Conservation (phyloP, 1,284 basidiomycete genomes). For the Boletellus deceptivus region DNA sequence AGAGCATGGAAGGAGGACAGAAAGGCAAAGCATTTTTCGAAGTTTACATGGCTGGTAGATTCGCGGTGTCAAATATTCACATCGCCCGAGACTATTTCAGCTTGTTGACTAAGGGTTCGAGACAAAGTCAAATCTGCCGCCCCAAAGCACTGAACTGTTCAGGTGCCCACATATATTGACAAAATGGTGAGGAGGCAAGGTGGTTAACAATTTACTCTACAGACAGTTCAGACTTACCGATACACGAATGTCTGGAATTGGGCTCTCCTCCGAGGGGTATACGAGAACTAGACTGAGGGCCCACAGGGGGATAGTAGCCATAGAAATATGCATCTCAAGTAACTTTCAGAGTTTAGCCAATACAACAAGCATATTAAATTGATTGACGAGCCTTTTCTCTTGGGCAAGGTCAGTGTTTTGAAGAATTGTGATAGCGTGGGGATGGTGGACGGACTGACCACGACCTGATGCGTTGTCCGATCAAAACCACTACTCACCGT, state of each 20-base stretch:
- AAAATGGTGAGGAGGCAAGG: slow-evolving; percentile 52
- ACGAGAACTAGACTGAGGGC: slow-evolving; percentile 1
- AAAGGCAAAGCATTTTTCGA: background rate
- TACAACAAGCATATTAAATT: background rate
- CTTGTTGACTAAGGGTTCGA: slow-evolving; percentile 58
- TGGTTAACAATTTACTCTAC: background rate
- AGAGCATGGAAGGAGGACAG: slow-evolving; percentile 51
- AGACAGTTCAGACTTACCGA: slow-evolving; percentile 10
- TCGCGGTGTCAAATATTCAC: slow-evolving; percentile 51
- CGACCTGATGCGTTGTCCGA: background rate
- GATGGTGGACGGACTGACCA: background rate
- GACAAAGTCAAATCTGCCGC: slow-evolving; percentile 65
- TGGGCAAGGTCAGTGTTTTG: background rate
- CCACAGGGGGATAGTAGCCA: background rate
- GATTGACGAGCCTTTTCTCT: slow-evolving; percentile 2
- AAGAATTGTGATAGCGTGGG: background rate
- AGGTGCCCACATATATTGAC: too few relatives aligned
- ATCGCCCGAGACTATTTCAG: slow-evolving; percentile 60
- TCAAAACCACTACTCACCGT: too few relatives aligned
- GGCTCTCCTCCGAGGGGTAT: background rate
- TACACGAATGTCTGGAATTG: slow-evolving; percentile 10
- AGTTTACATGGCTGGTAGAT: background rate
- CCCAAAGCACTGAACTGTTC: slow-evolving; percentile 61
- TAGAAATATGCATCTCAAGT: slow-evolving; percentile 2
- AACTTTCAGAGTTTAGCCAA: slow-evolving; percentile 6